Conservation (phyloP, 75 land plant species). For the Ceratopteris richardii region DNA sequence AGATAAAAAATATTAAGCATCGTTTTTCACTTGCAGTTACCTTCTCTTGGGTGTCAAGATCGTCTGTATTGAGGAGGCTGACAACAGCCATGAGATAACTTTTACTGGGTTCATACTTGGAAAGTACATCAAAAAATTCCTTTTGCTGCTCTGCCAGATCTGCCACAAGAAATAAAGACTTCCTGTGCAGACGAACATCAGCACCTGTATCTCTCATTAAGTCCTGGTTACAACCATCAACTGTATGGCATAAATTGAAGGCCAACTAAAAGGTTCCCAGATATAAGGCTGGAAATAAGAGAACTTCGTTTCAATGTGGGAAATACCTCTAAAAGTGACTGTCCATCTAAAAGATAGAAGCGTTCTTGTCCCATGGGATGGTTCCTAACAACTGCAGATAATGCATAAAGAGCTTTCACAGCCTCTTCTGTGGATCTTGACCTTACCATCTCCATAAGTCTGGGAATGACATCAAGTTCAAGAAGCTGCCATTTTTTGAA, state of each 20-base stretch:
- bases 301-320: not conserved
- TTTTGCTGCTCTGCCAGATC: constrained; percentile 55
- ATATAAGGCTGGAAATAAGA: not conserved
- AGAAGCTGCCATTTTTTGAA: constrained; percentile 35
- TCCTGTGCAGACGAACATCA: constrained; percentile 60
- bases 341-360: constrained; percentile 60
- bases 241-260: not conserved
- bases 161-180: constrained; percentile 59
- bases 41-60: constrained; percentile 96
- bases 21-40: constrained; percentile 13
- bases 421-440: constrained; percentile 71
- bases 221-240: constrained; percentile 43
- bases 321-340: constrained; percentile 58
- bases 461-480: constrained; percentile 50
- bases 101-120: constrained; percentile 20
- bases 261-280: not conserved
- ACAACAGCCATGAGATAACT: constrained; percentile 66
- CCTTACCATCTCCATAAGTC: constrained; percentile 65
- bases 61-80: constrained; percentile 40
- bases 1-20: not conserved
- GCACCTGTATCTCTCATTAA: constrained; percentile 47
- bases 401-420: constrained; percentile 82
- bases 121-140: constrained; percentile 22
- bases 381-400: constrained; percentile 77
- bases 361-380: constrained; percentile 57